Base-by-base conservation (phyloP, 176 grass and related monocot species). In the Carex littledalei region DNA sequence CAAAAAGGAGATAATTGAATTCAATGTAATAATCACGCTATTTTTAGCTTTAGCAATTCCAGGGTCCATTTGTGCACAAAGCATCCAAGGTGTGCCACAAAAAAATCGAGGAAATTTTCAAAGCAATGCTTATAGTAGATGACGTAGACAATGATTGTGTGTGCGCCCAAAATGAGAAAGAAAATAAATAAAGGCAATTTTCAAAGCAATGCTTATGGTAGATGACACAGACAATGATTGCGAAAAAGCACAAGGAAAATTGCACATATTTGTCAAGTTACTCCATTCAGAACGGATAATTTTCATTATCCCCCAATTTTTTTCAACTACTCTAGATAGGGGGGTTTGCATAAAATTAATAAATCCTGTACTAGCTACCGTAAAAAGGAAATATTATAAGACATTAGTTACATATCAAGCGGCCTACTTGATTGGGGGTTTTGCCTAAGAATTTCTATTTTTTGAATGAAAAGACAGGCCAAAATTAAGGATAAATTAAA, bases 361-460 rank as follows among this genome's bases (percentile, higher is more conserved):
- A 83, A 83, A 41, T n/a, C 41, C 61, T 83, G 47, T 60, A 83
- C 81, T 83, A 55, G 74, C 74, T 78, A 78, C 14, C 49, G 11
- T 57, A 78, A 6, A 78, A 54, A 78, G 15, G 52, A 78, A 78
- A 78, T 78, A 78, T 78, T 78, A 78, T 32, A 56, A 55, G 22
- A 57, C 26, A 31, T 57, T 57, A 83, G 22, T 63, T 83, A 83
- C 81, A 83, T 15, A 52, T 67, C 63, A 55, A 47, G 26, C 67
- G 47, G 21, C 22, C 74, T 57, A 78, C 24, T 34, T 32, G 1
- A 78, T 55, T 78, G 74, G 74, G 74, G 50, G 13, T 78, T 34
- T 29, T 49, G 57, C 74, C 74, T 83, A 83, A 63, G 26, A 37
- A 5, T 67, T 69, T n/a, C 31, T 61, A 32, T 15, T 54, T 45